These are phyloP conservation scores for Mangifera indica DNA, from an alignment of 345 rosid genomes.

Conservation along the genomic window DNA sequence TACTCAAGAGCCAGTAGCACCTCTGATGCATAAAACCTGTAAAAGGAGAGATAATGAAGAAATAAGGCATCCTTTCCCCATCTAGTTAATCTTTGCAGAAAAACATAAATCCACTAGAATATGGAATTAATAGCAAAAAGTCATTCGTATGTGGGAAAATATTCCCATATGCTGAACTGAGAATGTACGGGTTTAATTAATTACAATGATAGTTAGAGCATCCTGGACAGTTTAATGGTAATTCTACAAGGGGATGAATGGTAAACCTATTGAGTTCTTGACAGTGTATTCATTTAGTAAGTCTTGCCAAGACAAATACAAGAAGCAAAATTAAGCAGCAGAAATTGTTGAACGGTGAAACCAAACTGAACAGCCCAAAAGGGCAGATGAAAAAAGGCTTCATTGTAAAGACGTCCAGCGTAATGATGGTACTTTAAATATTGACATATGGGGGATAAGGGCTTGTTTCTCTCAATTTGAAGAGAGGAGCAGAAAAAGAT, in stretches of 20 bases:
- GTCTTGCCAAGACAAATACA: too few species aligned
- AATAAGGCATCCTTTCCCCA: neutral
- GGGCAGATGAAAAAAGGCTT: neutral
- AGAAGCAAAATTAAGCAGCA: neutral
- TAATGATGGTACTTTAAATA: neutral
- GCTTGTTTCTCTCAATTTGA: neutral
- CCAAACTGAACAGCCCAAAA: neutral
- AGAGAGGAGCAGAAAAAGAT: neutral
- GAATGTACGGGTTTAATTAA: too few species aligned
- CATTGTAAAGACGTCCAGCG: neutral
- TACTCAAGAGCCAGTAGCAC: slow-evolving; percentile 86
- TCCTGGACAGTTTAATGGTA: too few species aligned
- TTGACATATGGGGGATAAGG: neutral
- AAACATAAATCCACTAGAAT: too few species aligned
- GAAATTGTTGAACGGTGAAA: neutral
- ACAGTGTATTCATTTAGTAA: too few species aligned
- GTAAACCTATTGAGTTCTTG: neutral
- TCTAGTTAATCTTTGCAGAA: too few species aligned
- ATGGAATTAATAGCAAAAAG: too few species aligned
- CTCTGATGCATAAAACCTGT: slow-evolving; percentile 88
- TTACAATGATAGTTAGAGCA: too few species aligned
- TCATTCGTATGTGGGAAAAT: too few species aligned
- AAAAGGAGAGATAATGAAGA: neutral
- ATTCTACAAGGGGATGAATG: neutral
- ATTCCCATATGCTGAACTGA: too few species aligned